Base-by-base conservation (phyloP, 805 yeast genomes). In the Cyberlindnera samutprakarnensis region DNA sequence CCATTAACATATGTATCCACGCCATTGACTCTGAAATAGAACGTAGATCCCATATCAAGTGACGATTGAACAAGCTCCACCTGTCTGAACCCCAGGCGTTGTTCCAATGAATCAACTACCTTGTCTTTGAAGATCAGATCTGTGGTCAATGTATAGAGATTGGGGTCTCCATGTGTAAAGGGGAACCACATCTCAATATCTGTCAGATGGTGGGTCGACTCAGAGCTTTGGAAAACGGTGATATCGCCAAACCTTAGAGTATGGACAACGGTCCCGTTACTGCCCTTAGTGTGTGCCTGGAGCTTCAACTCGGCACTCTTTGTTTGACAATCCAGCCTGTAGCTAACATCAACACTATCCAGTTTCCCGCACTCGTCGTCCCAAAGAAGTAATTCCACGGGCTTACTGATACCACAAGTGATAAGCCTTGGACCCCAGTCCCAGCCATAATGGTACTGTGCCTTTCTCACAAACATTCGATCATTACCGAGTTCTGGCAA, bases 401-500 rank as follows among this genome's bases (percentile, higher is more conserved):
- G 44, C 15, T 32, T 41, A 29, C 18, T 35, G 14, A 39, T 35
- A 23, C 45, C 43, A 32, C 39, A 41, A 7, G 43, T 32, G 10
- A 38, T 30, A n/a, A 43, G 16, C 2, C 36, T 37, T 11, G 47
- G 70, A 14, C 75, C 75, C 77, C 76, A 70, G 46, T 70, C 77
- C 77, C 75, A 70, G 3, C 77, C 76, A 42, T 56, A 70, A 38
- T 68, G 72, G 42, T 69, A 69, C 44, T 68, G 75, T 2, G 75
- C 71, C 43, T 70, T 70, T 39, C 77, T 53, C 13, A 64, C 60
- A 32, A 66, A 61, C 33, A 63, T 47, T 23, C 76, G 53, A 14
- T 28, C 30, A 28, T 59, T 47, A 17, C 30, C 25, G 8, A 62
- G 37, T 13, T 68, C 72, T 4, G 72, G 74, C 37, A 36, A 23